Evolutionary conservation across 192 early-diverging fungal species (phyloP), one percentile per base, ranked within the genome.

Genomic region (Coemansia sp.): DNA sequence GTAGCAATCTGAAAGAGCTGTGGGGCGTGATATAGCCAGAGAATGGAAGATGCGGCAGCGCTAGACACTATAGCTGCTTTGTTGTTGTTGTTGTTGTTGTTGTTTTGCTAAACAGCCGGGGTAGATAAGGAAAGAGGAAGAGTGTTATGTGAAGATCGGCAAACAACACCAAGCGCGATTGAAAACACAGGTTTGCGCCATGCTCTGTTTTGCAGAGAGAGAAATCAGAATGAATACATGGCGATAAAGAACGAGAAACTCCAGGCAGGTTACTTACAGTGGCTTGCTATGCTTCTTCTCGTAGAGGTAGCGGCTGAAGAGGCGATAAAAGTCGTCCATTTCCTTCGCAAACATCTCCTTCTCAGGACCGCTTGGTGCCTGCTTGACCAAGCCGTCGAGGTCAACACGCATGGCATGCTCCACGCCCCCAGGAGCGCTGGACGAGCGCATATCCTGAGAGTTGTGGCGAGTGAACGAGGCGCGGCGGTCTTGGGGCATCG

Each of bases 261-360:
- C 9, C 14, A n/a, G 48, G 19, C 14, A 7, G 25, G 12, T 7
- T 68, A 83, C 81, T 83, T 83, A 83, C 81, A 83, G 72, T 37
- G 81, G 81, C 62, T 75, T 78, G 65, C 72, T 77, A 61, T 83
- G 76, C 76, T 83, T 83, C 76, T 83, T 83, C 60, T 97, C 94
- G 49, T 85, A 84, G 50, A 98, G 84, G 75, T 92, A 99, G 58
- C 98, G 91, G 44, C 83, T 89, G 77, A 93, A 93, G 37, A 95
- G 85, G 43, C 86, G 82, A 73, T 88, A 93, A 77, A 94, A 95
- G 75, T 88, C 88, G 66, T 92, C 92, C 93, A 94, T 93, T 55
- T 94, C 91, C 65, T 86, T 91, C 74, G 83, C 71, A 68, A 92
- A 93, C 63, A 70, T 76, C 55, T 72, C 71, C 65, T 70, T 73